A percentile compares a stretch with the other conserved stretches of the same genome.
Conservation (phyloP, 306 rosid genomes). For the Leucaena leucocephala region DNA sequence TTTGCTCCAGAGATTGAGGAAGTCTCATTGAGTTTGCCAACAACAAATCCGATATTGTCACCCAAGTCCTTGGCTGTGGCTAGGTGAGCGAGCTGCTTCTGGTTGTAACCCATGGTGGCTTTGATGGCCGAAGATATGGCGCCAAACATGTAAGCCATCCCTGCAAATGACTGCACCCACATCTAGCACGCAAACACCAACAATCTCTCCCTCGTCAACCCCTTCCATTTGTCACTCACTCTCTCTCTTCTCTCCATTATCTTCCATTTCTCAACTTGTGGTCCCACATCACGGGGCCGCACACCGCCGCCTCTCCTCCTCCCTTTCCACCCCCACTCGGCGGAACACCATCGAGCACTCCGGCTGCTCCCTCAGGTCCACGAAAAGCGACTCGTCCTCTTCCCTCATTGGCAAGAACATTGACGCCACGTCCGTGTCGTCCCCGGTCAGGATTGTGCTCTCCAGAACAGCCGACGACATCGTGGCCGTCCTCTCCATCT, state of each 20-base stretch:
- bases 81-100: slow-evolving; percentile 64
- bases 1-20: slow-evolving; percentile 59
- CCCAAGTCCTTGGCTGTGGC: slow-evolving; percentile 87
- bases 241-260: not conserved
- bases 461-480: slow-evolving; percentile 59
- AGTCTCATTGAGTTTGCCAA: slow-evolving; percentile 62
- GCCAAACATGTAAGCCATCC: slow-evolving; percentile 82
- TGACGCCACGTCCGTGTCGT: slow-evolving; percentile 36
- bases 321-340: slow-evolving; percentile 8
- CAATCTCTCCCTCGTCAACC: slow-evolving; percentile 64
- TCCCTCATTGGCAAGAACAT: slow-evolving; percentile 76
- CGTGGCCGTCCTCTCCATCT: slow-evolving; percentile 62
- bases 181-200: slow-evolving; percentile 85
- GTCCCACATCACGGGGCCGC: slow-evolving; percentile 26
- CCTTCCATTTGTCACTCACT: slow-evolving; percentile 41
- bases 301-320: slow-evolving; percentile 8
- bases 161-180: slow-evolving; percentile 84
- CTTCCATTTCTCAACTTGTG: not conserved
- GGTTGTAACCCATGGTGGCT: slow-evolving; percentile 69
- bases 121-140: slow-evolving; percentile 86
- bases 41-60: slow-evolving; percentile 73
- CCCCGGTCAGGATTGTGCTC: slow-evolving; percentile 58
- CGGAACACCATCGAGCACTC: slow-evolving; percentile 43
- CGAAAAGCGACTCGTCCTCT: slow-evolving; percentile 84
- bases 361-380: slow-evolving; percentile 91